Percentiles rank a stretch among this genome's conserved stretches.
Conservation (phyloP, 2,329 filamentous ascomycete species). For the Aspergillus flavus region DNA sequence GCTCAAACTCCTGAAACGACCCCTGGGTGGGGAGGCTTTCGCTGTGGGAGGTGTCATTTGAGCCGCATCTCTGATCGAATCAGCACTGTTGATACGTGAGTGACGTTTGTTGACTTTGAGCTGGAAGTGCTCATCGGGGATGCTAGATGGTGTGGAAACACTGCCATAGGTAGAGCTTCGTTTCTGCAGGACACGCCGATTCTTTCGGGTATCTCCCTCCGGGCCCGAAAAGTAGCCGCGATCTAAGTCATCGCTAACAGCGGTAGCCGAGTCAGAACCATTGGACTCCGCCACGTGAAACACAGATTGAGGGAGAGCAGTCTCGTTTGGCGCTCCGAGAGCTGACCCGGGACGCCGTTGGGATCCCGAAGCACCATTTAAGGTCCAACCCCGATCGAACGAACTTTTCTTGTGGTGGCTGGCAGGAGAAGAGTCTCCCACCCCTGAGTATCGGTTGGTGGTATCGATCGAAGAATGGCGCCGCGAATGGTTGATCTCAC, state of each 20-base stretch:
- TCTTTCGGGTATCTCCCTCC: conserved; percentile 73
- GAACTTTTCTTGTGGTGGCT: conserved; percentile 60
- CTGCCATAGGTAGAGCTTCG: conserved; percentile 50
- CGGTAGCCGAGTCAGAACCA: conserved; percentile 36
- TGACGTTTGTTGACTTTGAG: conserved; percentile 70
- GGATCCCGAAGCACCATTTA: conserved; percentile 41
- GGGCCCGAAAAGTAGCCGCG: conserved; percentile 92
- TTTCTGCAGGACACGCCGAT: conserved; percentile 78
- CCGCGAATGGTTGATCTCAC: conserved; percentile 79
- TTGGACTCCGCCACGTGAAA: conserved; percentile 26
- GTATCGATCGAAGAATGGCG: conserved; percentile 87
- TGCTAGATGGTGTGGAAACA: conserved; percentile 73
- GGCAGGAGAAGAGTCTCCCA: conserved; percentile 30
- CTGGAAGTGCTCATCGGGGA: conserved; percentile 72
- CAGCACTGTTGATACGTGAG: conserved; percentile 76
- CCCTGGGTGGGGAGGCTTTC: conserved; percentile 59
- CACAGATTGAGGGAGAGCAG: conserved; percentile 18
- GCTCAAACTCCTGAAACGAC: conserved; percentile 62
- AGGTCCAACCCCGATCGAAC: conserved; percentile 62
- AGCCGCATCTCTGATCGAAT: conserved; percentile 66
- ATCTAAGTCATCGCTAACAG: conserved; percentile 64
- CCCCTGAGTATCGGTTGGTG: conserved; percentile 43
- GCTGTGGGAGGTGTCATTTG: conserved; percentile 56
- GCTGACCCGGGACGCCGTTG: conserved; percentile 39
- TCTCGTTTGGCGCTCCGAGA: conserved; percentile 28